Percentiles rank a stretch among this genome's conserved stretches.
Evolutionary conservation across 1,284 basidiomycete genomes (phyloP).

Genomic region (Porogramme epimiltina): DNA sequence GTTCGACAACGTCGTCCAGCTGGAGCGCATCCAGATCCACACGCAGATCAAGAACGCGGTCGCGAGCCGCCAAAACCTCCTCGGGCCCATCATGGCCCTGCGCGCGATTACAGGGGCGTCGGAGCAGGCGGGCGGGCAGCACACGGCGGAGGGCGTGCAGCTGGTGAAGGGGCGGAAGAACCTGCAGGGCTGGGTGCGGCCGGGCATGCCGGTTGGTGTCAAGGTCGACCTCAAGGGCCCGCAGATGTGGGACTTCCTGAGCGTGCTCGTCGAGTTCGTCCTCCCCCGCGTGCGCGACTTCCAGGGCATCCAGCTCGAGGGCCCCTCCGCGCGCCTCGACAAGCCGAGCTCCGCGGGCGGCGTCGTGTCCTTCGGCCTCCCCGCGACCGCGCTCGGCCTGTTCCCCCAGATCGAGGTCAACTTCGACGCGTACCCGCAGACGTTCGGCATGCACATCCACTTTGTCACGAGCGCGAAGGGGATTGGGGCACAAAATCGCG

Average conservation of each 20-base stretch:
- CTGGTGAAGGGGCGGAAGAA: conserved; percentile 80
- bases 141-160: conserved; percentile 76
- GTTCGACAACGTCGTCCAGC: conserved; percentile 66
- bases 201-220: conserved; percentile 82
- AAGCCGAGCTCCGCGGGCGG: conserved; percentile 82
- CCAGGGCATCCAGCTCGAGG: conserved; percentile 76
- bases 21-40: conserved; percentile 88
- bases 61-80: conserved; percentile 73
- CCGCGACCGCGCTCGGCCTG: conserved; percentile 82
- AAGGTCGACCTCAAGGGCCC: conserved; percentile 91
- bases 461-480: conserved; percentile 88
- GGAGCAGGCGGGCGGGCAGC: conserved; percentile 66
- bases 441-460: conserved; percentile 89
- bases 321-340: conserved; percentile 58
- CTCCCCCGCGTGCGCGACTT: conserved; percentile 92
- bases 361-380: conserved; percentile 88
- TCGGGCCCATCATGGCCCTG: conserved; percentile 86
- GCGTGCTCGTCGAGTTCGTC: conserved; percentile 90
- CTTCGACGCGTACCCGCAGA: conserved; percentile 81
- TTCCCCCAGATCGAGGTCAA: conserved; percentile 97
- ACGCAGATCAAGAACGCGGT: conserved; percentile 84
- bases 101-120: conserved; percentile 89
- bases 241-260: conserved; percentile 93
- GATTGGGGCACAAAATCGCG: conserved; percentile 83
- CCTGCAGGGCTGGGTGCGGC: conserved; percentile 86